Evolutionary conservation across 192 early-diverging fungal genomes (phyloP).

Genomic region (Umbelopsis sp.): DNA sequence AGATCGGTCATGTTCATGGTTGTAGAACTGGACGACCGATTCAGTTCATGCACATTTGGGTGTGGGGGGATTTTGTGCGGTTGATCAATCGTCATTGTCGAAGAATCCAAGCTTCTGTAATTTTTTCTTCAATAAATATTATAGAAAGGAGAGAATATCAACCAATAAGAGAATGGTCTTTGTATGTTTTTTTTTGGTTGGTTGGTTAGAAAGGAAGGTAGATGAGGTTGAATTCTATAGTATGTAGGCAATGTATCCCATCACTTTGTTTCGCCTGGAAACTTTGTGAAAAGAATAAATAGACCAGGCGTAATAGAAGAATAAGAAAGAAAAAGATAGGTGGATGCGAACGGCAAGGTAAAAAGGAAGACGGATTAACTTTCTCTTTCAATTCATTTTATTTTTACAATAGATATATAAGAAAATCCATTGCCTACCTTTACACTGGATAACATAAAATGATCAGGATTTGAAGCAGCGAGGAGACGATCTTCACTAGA

Average conservation of each 20-base stretch:
- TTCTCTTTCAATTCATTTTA: not conserved
- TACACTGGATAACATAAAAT: not conserved
- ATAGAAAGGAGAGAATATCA: conserved; percentile 4
- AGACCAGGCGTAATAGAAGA: not conserved
- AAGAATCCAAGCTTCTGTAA: no score
- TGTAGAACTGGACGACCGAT: not conserved
- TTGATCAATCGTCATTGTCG: conserved; percentile 17
- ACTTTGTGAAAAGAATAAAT: conserved; percentile 1
- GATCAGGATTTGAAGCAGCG: conserved; percentile 12
- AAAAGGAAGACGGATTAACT: no score
- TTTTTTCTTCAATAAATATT: no score
- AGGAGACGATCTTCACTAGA: conserved; percentile 12
- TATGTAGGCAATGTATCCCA: conserved; percentile 12
- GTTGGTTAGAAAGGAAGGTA: not conserved
- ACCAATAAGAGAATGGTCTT: not conserved
- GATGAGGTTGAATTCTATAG: not conserved
- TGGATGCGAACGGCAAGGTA: not conserved
- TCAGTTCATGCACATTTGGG: not conserved
- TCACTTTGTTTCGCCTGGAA: conserved; percentile 20
- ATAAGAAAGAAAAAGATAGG: not conserved
- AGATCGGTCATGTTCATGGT: conserved; percentile 12
- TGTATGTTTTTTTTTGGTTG: no score
- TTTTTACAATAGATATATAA: not conserved
- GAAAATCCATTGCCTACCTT: not conserved
- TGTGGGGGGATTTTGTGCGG: not conserved